These are phyloP conservation scores for Plasmodium billcollinsi DNA, from an alignment of 169 alveolate genomes.

Conservation along the genomic window DNA sequence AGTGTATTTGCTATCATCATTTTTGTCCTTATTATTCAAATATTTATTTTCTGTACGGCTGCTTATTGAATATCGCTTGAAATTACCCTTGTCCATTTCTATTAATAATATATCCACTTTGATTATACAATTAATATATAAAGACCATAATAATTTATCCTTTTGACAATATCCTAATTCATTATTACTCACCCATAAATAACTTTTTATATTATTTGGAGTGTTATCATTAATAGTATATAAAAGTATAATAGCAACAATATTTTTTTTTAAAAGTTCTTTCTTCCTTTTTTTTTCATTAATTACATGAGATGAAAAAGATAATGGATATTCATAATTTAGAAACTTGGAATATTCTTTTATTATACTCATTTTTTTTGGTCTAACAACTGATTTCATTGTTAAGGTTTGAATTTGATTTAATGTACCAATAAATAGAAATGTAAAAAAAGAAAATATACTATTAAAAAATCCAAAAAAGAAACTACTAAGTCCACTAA, in stretches of 20 bases:
- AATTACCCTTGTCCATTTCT: constrained; percentile 33
- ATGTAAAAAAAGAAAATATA: constrained; percentile 79
- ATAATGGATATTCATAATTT: constrained; percentile 83
- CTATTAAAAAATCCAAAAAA: constrained; percentile 79
- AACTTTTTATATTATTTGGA: constrained; percentile 42
- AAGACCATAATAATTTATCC: constrained; percentile 68
- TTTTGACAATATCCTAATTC: constrained; percentile 73
- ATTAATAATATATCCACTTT: constrained; percentile 61
- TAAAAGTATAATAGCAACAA: constrained; percentile 79
- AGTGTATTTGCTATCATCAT: neutral
- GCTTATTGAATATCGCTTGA: constrained; percentile 1
- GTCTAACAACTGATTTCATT: constrained; percentile 84
- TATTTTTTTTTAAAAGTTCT: constrained; percentile 81
- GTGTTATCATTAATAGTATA: constrained; percentile 49
- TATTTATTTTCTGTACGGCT: neutral
- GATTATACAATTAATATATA: constrained; percentile 47
- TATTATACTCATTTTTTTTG: constrained; percentile 77
- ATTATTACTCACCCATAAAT: constrained; percentile 70
- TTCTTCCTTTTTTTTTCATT: constrained; percentile 72
- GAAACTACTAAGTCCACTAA: constrained; percentile 78
- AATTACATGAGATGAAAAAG: constrained; percentile 83
- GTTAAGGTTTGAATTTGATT: constrained; percentile 86
- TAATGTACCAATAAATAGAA: constrained; percentile 81
- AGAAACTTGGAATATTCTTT: constrained; percentile 81
- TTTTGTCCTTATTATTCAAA: neutral